A percentile compares a stretch with the other conserved stretches of the same genome.
Evolutionary conservation across 2,329 filamentous ascomycete species (phyloP).

Genomic region (Seiridium unicorne): DNA sequence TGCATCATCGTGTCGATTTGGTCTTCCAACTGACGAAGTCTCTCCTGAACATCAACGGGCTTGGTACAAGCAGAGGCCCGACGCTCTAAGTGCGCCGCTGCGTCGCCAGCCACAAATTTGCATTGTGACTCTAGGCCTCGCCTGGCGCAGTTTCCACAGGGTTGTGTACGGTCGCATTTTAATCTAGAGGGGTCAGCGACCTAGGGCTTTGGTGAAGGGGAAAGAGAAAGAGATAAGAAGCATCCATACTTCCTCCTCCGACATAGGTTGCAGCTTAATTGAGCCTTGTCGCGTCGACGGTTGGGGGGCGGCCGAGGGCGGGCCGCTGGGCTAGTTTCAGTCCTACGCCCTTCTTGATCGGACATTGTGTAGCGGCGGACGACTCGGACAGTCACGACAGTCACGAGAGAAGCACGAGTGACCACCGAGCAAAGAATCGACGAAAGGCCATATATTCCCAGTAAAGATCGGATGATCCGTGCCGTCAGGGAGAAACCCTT

Average conservation of each 20-base stretch:
- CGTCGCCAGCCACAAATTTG: background rate
- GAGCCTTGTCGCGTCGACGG: constrained; percentile 1
- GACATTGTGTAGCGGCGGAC: background rate
- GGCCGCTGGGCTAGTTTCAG: background rate
- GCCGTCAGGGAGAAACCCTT: no score
- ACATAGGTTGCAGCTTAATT: constrained; percentile 1
- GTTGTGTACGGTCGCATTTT: constrained; percentile 1
- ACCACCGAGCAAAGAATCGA: no score
- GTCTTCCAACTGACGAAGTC: background rate
- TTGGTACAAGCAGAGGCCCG: background rate
- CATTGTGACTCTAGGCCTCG: background rate
- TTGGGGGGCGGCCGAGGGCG: constrained; percentile 4
- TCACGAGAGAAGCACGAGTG: no score
- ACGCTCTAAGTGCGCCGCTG: background rate
- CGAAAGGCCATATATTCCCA: no score
- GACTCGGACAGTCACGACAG: no score
- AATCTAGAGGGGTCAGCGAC: background rate
- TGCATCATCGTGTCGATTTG: background rate
- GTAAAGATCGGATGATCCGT: no score
- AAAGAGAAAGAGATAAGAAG: no score
- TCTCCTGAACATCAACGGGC: background rate
- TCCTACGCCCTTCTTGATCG: background rate
- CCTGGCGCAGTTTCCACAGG: background rate
- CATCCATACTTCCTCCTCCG: background rate
- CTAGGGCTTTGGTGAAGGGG: no score